Base-by-base conservation (phyloP, 1,139 yeast genomes). In the Debaryomycetaceae sp. region DNA sequence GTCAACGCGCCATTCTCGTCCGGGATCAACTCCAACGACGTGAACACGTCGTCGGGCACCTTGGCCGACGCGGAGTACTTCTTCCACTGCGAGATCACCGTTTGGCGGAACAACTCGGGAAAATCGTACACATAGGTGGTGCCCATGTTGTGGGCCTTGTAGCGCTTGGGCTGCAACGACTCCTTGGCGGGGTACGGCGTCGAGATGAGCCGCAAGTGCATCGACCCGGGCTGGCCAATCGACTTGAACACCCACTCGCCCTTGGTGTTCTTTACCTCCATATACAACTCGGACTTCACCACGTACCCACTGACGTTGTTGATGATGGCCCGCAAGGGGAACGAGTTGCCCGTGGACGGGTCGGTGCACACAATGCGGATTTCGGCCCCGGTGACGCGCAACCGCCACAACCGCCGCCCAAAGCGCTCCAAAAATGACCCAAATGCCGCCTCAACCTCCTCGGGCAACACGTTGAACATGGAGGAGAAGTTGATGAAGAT, bases 181-280 rank as follows among this genome's bases (percentile, higher is more conserved):
- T 91, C 98, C 71, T 91, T 91, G 25, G 94, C 95, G 36, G 97
- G 94, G 56, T 91, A 93, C 34, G 97, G 96, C 33, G 96, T 84
- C 29, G 91, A 83, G 49, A 91, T 88, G 32, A 96, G 83, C 63
- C 97, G 81, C 66, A 91, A 72, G 56, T 91, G 98, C 98, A 91
- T 91, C 18, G 93, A 76, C 21, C 98, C 98, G 34, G 96, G 95
- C 44, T 78, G 74, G 35, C 95, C 96, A 55, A 91, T 74, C 4
- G 96, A 85, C 65, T 86, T 88, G 78, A 89, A 91, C 18, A 91
- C 85, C 96, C 96, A 88, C 51, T 88, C 96, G 42, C 95, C 95
- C 52, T 83, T 80, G 35, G 84, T 70, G 55, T 88, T 89, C 71
- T 83, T 86, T 40, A 88, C 84, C 62, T 91, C 98, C 58, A 89